Base-by-base conservation (phyloP, 768 basidiomycete species). In the Amanita fuliginea region DNA sequence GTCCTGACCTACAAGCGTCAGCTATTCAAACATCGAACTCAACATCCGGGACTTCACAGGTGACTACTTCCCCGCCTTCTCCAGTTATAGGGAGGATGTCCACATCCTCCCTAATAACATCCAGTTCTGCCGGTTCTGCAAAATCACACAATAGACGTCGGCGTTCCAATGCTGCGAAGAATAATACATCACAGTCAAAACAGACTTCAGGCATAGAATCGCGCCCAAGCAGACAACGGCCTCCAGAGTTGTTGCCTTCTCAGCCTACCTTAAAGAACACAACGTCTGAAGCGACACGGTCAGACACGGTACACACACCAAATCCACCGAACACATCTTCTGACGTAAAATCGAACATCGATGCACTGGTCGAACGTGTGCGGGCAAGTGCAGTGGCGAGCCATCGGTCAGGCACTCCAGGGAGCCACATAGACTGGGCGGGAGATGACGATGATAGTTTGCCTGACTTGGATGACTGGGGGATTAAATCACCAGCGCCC, bases 401-500 rank as follows among this genome's bases (percentile, higher is more conserved):
- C 46, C 71, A 78, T 57, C 68, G 83, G 39, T 81, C 85, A 10
- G 67, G 75, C 13, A 83, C 84, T 1, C 84, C 84, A 11, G 83
- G 81, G 30, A 85, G 80, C 51, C 86, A 90, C 55, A 83, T 90
- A 51, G 87, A 91, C 63, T 92, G 89, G 89, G 89, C 89, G 36
- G 83, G 83, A 32, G 86, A 90, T 55, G 88, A 92, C 50, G 87
- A 91, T 54, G 83, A 84, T 57, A 80, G 76, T 53, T 68, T 92
- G 2, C 88, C 89, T 4, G 86, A 88, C 63, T 71, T 92, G 22
- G 78, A 91, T 60, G 89, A 92, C 59, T 92, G 89, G 89, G 86
- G 82, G 16, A 76, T 88, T 40, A 71, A 71, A 16, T 70, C 79
- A 14, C 64, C 62, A 16, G 62, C 65, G 39, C 51, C 54, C 57